phyloP scores from a whole-genome alignment of 202 grass and related monocot species.

The Carex sylvatica region DNA sequence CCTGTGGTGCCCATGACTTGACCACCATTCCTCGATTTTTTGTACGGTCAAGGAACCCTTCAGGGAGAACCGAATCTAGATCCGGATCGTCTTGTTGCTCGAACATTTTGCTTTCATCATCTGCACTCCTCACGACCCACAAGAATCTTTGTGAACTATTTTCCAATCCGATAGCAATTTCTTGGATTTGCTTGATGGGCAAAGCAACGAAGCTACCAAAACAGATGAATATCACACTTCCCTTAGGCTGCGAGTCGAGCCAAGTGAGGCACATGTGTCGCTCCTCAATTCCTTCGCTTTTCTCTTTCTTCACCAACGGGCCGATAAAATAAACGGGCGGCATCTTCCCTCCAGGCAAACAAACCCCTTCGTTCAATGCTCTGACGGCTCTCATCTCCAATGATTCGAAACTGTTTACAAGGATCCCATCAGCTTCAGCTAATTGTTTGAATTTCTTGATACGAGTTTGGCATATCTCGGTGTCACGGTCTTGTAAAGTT shows the following conservation, averaged over 20 bases:
- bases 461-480: conserved; percentile 24
- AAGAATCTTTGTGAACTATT: conserved; percentile 55
- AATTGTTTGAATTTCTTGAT: conserved; percentile 28
- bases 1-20: conserved; percentile 64
- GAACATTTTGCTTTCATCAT: not conserved
- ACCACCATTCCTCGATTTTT: conserved; percentile 41
- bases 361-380: conserved; percentile 32
- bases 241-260: conserved; percentile 55
- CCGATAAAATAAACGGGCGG: conserved; percentile 51
- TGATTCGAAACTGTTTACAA: conserved; percentile 58
- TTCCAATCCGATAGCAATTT: conserved; percentile 52
- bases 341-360: conserved; percentile 32
- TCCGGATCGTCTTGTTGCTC: conserved; percentile 13
- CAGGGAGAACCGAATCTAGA: conserved; percentile 22
- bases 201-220: conserved; percentile 58
- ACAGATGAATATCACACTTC: conserved; percentile 66
- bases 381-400: conserved; percentile 43
- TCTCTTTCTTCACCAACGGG: conserved; percentile 15
- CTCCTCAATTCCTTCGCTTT: not conserved
- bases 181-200: conserved; percentile 34
- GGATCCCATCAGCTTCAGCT: conserved; percentile 30
- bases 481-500: conserved; percentile 23
- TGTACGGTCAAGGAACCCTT: conserved; percentile 54
- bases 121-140: conserved; percentile 42
- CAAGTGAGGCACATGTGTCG: conserved; percentile 45